Conservation (phyloP, 108 stramenopile species). For the Aurantiochytrium sp. region DNA sequence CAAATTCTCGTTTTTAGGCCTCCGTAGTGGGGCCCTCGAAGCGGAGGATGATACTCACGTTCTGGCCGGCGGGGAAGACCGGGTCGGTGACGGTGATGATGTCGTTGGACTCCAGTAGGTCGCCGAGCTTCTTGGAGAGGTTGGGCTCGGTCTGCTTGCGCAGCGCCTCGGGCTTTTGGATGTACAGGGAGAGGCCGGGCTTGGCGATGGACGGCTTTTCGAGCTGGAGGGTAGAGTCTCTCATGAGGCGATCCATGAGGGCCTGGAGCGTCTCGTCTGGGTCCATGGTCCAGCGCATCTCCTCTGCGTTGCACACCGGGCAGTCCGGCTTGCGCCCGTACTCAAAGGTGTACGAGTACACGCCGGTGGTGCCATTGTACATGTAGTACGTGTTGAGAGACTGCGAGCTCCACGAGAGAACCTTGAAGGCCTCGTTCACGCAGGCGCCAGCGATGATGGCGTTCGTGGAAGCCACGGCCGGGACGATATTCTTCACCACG, state of each 20-base stretch:
- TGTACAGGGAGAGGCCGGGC: slow-evolving; percentile 74
- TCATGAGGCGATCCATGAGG: slow-evolving; percentile 65
- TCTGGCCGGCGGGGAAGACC: slow-evolving; percentile 45
- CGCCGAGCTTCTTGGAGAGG: slow-evolving; percentile 75
- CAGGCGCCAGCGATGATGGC: slow-evolving; percentile 93
- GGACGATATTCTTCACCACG: slow-evolving; percentile 97
- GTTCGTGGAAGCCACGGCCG: slow-evolving; percentile 99
- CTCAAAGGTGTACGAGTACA: slow-evolving; percentile 80
- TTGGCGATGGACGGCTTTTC: slow-evolving; percentile 76
- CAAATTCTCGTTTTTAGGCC: no score
- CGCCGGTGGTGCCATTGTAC: slow-evolving; percentile 66
- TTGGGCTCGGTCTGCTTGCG: slow-evolving; percentile 76
- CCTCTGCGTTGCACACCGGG: slow-evolving; percentile 70
- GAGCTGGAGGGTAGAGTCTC: slow-evolving; percentile 70
- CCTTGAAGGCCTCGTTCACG: slow-evolving; percentile 89
- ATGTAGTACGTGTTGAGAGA: slow-evolving; percentile 78
- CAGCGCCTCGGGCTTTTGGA: slow-evolving; percentile 81
- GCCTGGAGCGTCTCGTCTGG: slow-evolving; percentile 62
- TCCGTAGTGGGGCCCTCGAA: no score
- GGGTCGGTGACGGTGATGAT: slow-evolving; percentile 85
- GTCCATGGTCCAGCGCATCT: slow-evolving; percentile 57
- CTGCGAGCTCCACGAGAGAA: slow-evolving; percentile 83
- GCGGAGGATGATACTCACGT: neutral
- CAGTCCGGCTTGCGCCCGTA: slow-evolving; percentile 81
- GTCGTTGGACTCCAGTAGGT: slow-evolving; percentile 75